These are phyloP conservation scores for Hydnum rufescens DNA, from an alignment of 768 basidiomycete genomes.

Conservation along the genomic window DNA sequence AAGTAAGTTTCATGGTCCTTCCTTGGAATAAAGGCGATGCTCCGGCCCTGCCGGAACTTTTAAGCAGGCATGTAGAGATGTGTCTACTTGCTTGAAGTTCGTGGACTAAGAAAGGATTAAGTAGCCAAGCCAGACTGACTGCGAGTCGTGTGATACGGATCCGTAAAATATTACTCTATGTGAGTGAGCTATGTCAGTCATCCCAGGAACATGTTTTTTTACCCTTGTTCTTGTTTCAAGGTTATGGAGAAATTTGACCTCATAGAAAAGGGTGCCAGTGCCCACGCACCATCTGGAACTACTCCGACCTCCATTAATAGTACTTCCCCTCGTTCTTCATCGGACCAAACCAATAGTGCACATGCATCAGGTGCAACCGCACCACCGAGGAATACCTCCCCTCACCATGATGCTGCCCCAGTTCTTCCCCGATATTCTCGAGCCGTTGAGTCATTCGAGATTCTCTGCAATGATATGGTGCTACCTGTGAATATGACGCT, in stretches of 20 bases:
- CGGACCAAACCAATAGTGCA: slow-evolving; percentile 4
- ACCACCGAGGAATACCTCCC: neutral
- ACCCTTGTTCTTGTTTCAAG: no score
- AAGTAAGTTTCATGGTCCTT: slow-evolving; percentile 77
- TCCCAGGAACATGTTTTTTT: no score
- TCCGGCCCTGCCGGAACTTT: slow-evolving; percentile 54
- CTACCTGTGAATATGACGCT: slow-evolving; percentile 78
- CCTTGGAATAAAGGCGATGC: slow-evolving; percentile 43
- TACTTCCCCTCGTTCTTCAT: slow-evolving; percentile 1
- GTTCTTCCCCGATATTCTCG: neutral
- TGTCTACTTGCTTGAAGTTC: no score
- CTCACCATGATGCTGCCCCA: no score
- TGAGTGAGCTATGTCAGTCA: slow-evolving; percentile 28
- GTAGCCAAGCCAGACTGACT: slow-evolving; percentile 66
- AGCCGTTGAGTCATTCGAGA: slow-evolving; percentile 47
- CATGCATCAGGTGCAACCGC: no score
- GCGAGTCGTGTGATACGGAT: slow-evolving; percentile 74
- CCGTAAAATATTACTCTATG: slow-evolving; percentile 66
- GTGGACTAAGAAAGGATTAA: slow-evolving; percentile 17
- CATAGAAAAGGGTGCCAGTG: neutral
- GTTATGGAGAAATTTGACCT: slow-evolving; percentile 4
- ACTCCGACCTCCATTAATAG: neutral
- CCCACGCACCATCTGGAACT: neutral
- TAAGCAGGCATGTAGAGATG: slow-evolving; percentile 50
- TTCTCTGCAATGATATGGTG: slow-evolving; percentile 70